These are phyloP conservation scores for Neonectria neomacrospora DNA, from an alignment of 2,329 filamentous ascomycete species.

Conservation along the genomic window DNA sequence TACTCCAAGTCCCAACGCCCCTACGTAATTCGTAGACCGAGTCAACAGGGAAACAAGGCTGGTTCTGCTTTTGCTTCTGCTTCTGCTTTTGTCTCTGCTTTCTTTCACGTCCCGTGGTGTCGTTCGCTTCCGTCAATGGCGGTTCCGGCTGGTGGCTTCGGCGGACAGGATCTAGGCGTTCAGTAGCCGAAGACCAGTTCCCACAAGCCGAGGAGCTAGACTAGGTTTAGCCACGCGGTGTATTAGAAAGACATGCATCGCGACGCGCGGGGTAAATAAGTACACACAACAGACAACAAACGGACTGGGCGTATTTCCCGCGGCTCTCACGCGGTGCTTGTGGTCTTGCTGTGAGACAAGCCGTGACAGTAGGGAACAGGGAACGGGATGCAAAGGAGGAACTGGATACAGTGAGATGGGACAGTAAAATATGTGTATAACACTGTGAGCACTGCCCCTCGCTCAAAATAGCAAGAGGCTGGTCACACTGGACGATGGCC, in stretches of 20 bases:
- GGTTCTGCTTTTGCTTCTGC: neutral
- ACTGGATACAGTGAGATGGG: neutral
- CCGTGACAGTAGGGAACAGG: neutral
- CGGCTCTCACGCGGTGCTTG: neutral
- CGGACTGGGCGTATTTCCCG: neutral
- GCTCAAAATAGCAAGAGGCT: neutral
- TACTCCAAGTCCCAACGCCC: constrained; percentile 19
- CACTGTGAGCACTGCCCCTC: neutral
- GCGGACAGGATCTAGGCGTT: neutral
- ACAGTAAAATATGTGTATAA: neutral
- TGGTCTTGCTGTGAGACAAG: neutral
- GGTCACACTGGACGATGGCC: neutral
- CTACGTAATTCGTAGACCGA: neutral
- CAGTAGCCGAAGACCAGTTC: neutral
- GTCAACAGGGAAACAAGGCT: neutral
- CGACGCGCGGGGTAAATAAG: neutral
- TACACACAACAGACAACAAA: neutral
- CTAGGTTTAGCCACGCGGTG: neutral
- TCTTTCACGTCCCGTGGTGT: neutral
- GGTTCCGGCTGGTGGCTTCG: neutral
- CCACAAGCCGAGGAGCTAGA: neutral
- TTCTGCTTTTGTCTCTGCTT: neutral
- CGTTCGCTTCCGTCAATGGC: neutral
- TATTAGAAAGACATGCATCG: neutral
- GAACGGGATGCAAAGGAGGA: neutral